phyloP scores from a whole-genome alignment of 2,329 filamentous ascomycete species.

The Ophiostoma perfectum region DNA sequence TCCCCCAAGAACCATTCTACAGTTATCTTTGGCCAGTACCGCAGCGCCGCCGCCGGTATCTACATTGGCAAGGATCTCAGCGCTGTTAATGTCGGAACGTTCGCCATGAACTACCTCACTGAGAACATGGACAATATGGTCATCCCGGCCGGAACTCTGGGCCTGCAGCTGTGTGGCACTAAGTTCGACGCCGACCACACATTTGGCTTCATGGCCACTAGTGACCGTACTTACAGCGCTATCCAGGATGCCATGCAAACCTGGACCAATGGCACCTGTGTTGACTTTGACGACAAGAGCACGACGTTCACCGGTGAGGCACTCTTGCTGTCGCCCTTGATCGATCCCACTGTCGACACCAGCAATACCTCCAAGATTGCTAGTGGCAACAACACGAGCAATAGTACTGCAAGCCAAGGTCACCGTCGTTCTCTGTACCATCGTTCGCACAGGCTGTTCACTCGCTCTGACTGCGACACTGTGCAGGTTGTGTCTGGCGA shows the following conservation, averaged over 20 bases:
- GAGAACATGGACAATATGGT: neutral
- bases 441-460: neutral
- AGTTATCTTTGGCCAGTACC: neutral
- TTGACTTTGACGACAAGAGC: conserved; percentile 3
- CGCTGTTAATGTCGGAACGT: neutral
- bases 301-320: neutral
- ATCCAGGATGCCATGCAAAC: conserved; percentile 32
- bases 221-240: conserved; percentile 32
- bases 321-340: neutral
- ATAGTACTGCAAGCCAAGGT: neutral
- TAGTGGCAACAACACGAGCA: neutral
- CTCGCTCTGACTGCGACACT: conserved; percentile 19
- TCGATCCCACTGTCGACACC: neutral
- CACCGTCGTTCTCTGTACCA: neutral
- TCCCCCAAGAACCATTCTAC: neutral
- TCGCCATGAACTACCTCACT: neutral
- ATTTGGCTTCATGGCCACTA: conserved; percentile 34
- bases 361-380: neutral
- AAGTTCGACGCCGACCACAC: conserved; percentile 32
- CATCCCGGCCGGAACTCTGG: neutral
- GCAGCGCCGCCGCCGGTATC: neutral
- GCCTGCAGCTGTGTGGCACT: conserved; percentile 35
- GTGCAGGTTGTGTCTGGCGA: conserved; percentile 21
- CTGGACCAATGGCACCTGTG: conserved; percentile 29
- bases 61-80: neutral